phyloP scores from a whole-genome alignment of 352 stramenopile species.

The Globisporangium heterothallicum region DNA sequence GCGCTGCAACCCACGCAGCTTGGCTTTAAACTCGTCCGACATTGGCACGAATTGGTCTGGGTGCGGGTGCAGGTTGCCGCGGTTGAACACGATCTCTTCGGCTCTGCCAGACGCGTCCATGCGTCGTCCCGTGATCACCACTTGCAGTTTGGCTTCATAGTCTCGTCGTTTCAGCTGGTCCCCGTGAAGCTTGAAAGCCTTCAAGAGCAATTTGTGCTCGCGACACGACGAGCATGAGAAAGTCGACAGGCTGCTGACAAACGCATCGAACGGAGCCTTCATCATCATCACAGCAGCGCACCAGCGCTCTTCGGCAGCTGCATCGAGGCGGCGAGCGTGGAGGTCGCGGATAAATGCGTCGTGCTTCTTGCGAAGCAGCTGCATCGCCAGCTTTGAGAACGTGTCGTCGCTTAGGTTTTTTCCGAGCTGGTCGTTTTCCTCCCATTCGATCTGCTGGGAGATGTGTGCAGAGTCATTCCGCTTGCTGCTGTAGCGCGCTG shows the following conservation, averaged over 20 bases:
- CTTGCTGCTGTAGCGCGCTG: constrained; percentile 35
- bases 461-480: neutral
- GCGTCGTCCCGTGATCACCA: constrained; percentile 42
- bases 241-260: constrained; percentile 17
- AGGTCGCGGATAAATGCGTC: constrained; percentile 37
- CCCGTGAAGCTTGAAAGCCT: constrained; percentile 32
- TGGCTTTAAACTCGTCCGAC: constrained; percentile 27
- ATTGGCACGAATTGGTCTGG: constrained; percentile 37
- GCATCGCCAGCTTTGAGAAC: constrained; percentile 32
- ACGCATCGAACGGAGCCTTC: constrained; percentile 21
- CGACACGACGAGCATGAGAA: constrained; percentile 17
- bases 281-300: constrained; percentile 25
- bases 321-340: constrained; percentile 31
- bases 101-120: constrained; percentile 12
- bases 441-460: constrained; percentile 26
- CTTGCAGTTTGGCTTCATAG: constrained; percentile 47
- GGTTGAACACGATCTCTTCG: constrained; percentile 50
- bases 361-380: constrained; percentile 48
- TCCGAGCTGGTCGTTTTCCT: constrained; percentile 18
- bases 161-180: constrained; percentile 17
- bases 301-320: constrained; percentile 34
- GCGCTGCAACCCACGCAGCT: constrained; percentile 24
- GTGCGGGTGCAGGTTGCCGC: constrained; percentile 52
- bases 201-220: constrained; percentile 49
- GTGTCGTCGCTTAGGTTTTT: constrained; percentile 17